Evolutionary conservation across 352 stramenopile species (phyloP).

Genomic region (Pythium pyrilobum): DNA sequence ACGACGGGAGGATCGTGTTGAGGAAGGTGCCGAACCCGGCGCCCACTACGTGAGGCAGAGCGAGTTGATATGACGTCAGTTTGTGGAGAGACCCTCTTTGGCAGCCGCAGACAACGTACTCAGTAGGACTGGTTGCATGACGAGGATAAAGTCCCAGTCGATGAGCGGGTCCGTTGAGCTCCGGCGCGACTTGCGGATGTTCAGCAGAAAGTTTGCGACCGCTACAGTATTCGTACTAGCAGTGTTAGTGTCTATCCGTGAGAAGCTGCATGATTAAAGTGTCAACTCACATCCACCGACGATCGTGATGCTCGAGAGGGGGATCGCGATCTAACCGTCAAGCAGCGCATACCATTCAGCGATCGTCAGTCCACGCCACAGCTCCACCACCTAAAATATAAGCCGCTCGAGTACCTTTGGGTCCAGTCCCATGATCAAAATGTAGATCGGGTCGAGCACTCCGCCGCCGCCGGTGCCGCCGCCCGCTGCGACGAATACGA

Average conservation of each 20-base stretch:
- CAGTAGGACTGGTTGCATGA: slow-evolving; percentile 93
- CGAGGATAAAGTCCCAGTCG: slow-evolving; percentile 96
- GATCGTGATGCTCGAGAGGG: slow-evolving; percentile 95
- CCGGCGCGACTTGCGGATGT: slow-evolving; percentile 86
- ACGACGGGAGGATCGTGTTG: slow-evolving; percentile 89
- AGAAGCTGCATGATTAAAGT: too few species aligned
- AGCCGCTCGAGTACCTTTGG: slow-evolving; percentile 49
- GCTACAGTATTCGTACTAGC: slow-evolving; percentile 30
- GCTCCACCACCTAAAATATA: background rate
- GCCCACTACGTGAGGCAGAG: slow-evolving; percentile 28
- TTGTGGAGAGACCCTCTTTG: too few species aligned
- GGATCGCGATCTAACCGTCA: slow-evolving; percentile 77
- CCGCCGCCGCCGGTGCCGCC: slow-evolving; percentile 90
- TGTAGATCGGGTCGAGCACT: slow-evolving; percentile 96
- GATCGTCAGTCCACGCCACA: background rate
- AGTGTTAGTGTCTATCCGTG: too few species aligned
- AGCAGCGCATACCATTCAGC: background rate
- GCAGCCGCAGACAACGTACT: slow-evolving; percentile 33
- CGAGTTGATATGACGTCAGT: too few species aligned
- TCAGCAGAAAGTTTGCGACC: slow-evolving; percentile 91
- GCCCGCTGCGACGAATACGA: slow-evolving; percentile 83
- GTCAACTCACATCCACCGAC: slow-evolving; percentile 72
- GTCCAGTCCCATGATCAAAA: slow-evolving; percentile 91
- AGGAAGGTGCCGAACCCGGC: slow-evolving; percentile 85
- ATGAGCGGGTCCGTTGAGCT: slow-evolving; percentile 89